Evolutionary conservation across 495 filamentous ascomycete genomes (phyloP), one percentile per base, ranked within the genome.

Genomic region (Antarctomyces pellizariae): DNA sequence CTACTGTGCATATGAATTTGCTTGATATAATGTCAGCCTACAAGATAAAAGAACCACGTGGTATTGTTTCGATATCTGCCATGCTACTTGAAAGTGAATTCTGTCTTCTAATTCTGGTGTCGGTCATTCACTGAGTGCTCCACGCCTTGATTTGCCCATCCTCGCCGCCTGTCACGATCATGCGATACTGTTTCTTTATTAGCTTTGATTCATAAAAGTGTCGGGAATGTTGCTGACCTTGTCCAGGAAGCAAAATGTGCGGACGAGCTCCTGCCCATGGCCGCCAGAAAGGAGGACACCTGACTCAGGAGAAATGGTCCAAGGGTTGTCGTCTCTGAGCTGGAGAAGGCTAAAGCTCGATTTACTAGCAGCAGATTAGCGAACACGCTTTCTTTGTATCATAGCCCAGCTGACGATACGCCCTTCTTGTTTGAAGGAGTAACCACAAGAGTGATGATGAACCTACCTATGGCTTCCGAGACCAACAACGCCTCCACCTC

Each of bases 261-360:
- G 62, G 12, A 89, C 69, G 26, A 93, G 61, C 37, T 95, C 83
- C 13, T 69, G 67, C 1, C 75, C 75, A 49, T 93, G 84, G 3
- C 68, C 82, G 13, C 73, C 77, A 1, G 60, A 58, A 13, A 90
- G 47, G 7, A 63, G 65, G 32, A 79, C 63, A 10, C 62, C 57
- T 11, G 54, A 57, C 10, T 60, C 58, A n/a, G 48, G 48, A 38
- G 70, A 63, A 26, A 77, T 52, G 5, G 43, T 48, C 72, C 75
- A 89, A 5, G 53, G 42, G 4, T 57, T 49, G 1, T 39, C 50
- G 16, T 60, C 64, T 10, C 56, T 47, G 10, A 84, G 45, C 31
- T 71, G 68, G 14, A 80, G 48, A 30, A 84, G 38, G 47, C 75
- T 67, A 24, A 84, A 56, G 31, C 57, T n/a, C n/a, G n/a, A n/a